phyloP scores from a whole-genome alignment of 2,329 filamentous ascomycete genomes.

The Raffaelea deltoideospora region DNA sequence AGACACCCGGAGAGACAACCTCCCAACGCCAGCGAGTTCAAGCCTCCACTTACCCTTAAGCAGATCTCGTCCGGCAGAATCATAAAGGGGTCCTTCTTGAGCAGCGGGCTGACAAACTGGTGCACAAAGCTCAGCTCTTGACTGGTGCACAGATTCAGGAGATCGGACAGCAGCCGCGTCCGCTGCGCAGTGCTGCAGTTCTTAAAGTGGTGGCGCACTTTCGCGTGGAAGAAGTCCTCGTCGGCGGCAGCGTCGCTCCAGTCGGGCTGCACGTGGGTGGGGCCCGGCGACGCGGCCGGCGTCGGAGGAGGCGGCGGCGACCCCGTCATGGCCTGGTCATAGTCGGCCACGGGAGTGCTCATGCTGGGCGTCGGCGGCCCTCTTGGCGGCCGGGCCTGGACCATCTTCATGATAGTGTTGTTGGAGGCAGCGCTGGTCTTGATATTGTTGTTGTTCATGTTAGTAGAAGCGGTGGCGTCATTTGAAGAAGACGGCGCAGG shows the following conservation, averaged over 20 bases:
- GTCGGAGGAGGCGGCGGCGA: conserved; percentile 51
- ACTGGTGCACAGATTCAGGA: conserved; percentile 88
- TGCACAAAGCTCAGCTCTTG: conserved; percentile 92
- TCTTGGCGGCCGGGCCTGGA: conserved; percentile 31
- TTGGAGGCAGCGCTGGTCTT: too few relatives aligned
- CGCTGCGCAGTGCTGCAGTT: conserved; percentile 61
- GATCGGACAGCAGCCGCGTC: conserved; percentile 68
- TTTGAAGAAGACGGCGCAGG: too few relatives aligned
- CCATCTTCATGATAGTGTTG: conserved; percentile 38
- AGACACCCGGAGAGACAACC: background rate
- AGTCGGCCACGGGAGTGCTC: conserved; percentile 48
- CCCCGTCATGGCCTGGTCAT: conserved; percentile 43
- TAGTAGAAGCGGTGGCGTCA: too few relatives aligned
- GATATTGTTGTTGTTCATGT: too few relatives aligned
- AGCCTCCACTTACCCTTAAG: conserved; percentile 48
- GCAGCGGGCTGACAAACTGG: conserved; percentile 80
- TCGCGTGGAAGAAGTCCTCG: conserved; percentile 69
- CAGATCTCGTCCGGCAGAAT: conserved; percentile 87
- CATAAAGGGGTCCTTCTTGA: conserved; percentile 94
- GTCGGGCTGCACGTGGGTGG: conserved; percentile 46
- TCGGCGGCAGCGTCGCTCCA: conserved; percentile 67
- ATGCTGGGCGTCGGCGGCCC: conserved; percentile 53
- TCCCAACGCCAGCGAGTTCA: background rate
- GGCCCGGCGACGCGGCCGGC: conserved; percentile 49
- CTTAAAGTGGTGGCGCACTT: conserved; percentile 67